A percentile compares a stretch with the other conserved stretches of the same genome.
Evolutionary conservation across 805 yeast genomes (phyloP).

Genomic region (Candida yuanshanica): DNA sequence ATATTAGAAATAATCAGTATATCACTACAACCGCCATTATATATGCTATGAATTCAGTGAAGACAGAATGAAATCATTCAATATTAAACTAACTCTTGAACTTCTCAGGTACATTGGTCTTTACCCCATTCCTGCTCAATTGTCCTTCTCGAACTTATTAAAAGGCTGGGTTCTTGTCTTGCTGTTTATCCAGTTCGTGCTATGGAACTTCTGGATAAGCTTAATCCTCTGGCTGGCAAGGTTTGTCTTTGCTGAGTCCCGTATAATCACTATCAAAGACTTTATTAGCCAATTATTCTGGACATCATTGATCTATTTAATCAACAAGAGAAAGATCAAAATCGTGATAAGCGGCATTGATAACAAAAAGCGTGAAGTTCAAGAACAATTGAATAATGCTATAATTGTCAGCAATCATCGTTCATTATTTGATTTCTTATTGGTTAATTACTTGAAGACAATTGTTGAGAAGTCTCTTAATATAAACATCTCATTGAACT

Average conservation of each 20-base stretch:
- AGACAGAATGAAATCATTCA: slow-evolving; percentile 3
- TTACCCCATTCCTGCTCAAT: slow-evolving; percentile 17
- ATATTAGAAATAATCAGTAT: too few relatives aligned
- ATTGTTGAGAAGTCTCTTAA: slow-evolving; percentile 21
- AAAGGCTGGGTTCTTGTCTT: slow-evolving; percentile 19
- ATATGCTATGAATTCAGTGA: too few relatives aligned
- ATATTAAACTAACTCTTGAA: slow-evolving; percentile 7
- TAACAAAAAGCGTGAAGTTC: slow-evolving; percentile 16
- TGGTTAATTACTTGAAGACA: slow-evolving; percentile 35
- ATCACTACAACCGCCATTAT: too few relatives aligned
- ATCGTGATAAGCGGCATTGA: slow-evolving; percentile 23
- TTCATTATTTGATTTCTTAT: slow-evolving; percentile 59
- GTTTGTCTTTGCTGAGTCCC: slow-evolving; percentile 4
- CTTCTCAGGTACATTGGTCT: slow-evolving; percentile 17
- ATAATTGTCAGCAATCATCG: slow-evolving; percentile 51
- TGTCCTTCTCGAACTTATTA: slow-evolving; percentile 10
- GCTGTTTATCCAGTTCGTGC: slow-evolving; percentile 7
- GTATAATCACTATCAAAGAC: slow-evolving; percentile 1
- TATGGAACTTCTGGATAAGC: slow-evolving; percentile 5
- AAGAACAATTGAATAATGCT: slow-evolving; percentile 28
- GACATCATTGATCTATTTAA: slow-evolving; percentile 15
- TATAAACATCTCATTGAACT: slow-evolving; percentile 32
- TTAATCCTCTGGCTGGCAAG: background rate
- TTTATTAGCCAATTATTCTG: slow-evolving; percentile 12
- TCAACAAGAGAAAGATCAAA: slow-evolving; percentile 20